Conservation (phyloP, 2,329 filamentous ascomycete genomes). For the Cyphellophora europaea region DNA sequence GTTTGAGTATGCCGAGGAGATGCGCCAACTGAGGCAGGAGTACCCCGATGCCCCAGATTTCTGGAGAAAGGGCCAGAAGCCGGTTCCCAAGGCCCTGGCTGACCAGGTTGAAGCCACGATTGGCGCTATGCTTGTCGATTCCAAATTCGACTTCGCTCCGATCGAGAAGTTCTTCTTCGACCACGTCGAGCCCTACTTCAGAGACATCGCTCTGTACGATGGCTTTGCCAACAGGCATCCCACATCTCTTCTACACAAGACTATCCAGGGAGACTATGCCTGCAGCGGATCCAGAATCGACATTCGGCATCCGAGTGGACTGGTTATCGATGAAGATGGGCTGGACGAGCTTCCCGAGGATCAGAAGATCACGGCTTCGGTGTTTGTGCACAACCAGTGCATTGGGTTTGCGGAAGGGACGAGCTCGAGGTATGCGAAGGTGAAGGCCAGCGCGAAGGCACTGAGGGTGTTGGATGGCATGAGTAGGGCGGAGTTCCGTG, state of each 20-base stretch:
- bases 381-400: constrained; percentile 65
- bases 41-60: constrained; percentile 38
- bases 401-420: constrained; percentile 52
- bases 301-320: constrained; percentile 6
- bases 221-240: constrained; percentile 80
- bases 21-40: constrained; percentile 27
- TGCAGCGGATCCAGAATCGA: constrained; percentile 51
- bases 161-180: constrained; percentile 69
- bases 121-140: constrained; percentile 86
- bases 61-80: constrained; percentile 30
- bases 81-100: constrained; percentile 51
- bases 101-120: constrained; percentile 86
- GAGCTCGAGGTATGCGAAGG: constrained; percentile 65
- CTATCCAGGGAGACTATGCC: constrained; percentile 54
- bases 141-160: constrained; percentile 62
- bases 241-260: constrained; percentile 59
- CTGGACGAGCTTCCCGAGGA: constrained; percentile 35
- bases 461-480: constrained; percentile 38
- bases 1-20: constrained; percentile 25
- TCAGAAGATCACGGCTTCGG: constrained; percentile 43
- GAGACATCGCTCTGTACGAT: constrained; percentile 80
- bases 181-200: constrained; percentile 69
- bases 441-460: constrained; percentile 37
- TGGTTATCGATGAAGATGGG: constrained; percentile 25
- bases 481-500: constrained; percentile 49